Base-by-base conservation (phyloP, 805 yeast genomes). In the Wickerhamia fluorescens region DNA sequence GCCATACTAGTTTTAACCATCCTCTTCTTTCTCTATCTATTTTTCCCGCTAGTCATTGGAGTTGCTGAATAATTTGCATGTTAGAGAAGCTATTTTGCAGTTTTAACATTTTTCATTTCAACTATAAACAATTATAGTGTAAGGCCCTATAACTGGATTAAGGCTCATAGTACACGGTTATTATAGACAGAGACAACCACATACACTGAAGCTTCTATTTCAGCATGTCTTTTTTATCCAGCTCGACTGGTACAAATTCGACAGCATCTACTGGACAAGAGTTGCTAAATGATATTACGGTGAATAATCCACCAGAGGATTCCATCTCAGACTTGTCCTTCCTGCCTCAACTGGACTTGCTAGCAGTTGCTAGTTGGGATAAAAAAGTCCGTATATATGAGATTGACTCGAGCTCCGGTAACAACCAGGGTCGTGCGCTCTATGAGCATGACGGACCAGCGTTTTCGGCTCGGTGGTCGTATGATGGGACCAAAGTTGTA, bases 321-420 rank as follows among this genome's bases (percentile, higher is more conserved):
- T 78, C 95, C 2, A 70, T 92, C 11, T 71, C 88, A 4, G 94
- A 84, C 42, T 53, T 92, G 32, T 66, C 86, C 12, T 92, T 89
- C 58, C 83, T 95, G 8, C 85, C 97, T 10, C 82, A 70, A 40
- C 89, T 81, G 12, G 95, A 92, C 41, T 66, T 75, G 34, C 53
- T 92, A 35, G 74, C 94, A 3, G 92, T 76, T 3, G 72, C 94
- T 11, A 79, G 94, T 11, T 92, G 98, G 98, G 98, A 92, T 58
- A 83, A 81, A 45, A 87, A 86, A 51, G 96, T 86, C 23, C 71
- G 97, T 37, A 78, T 92, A 31, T 92, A 92, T 66, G 97, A 92
- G 54, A 75, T 88, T 11, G 71, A 66, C 50, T 68, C 78, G 24
- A 65, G 69, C 30, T 69, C 72, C 22, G 96, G 96, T 4, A 72